Percentiles rank a stretch among this genome's conserved stretches.
phyloP scores from a whole-genome alignment of 768 basidiomycete genomes.

The Daedaleopsis sinensis region DNA sequence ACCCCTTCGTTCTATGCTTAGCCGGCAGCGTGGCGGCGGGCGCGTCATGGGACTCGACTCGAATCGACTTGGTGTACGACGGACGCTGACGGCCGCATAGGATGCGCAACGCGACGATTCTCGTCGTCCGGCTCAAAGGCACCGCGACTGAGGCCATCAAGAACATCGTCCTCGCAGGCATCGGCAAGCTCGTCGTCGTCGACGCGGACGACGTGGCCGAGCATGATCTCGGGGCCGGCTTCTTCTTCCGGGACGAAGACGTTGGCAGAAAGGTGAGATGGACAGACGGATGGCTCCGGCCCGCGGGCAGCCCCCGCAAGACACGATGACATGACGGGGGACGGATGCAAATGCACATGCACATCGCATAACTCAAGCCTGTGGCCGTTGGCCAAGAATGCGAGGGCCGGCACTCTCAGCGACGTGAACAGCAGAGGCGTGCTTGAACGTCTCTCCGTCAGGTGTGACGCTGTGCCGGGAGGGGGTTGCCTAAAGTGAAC shows the following conservation, averaged over 20 bases:
- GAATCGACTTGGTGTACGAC: not conserved
- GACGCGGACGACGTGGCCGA: slow-evolving; percentile 76
- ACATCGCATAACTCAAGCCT: not conserved
- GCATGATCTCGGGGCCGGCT: slow-evolving; percentile 90
- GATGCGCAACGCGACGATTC: slow-evolving; percentile 92
- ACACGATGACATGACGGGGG: not conserved
- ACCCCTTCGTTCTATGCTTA: slow-evolving; percentile 1
- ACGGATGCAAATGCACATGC: not conserved
- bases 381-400: not conserved
- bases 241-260: slow-evolving; percentile 93
- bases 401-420: slow-evolving; percentile 2
- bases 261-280: slow-evolving; percentile 79
- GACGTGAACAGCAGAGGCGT: not conserved
- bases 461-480: not conserved
- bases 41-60: slow-evolving; percentile 1
- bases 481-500: not conserved
- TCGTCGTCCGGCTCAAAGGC: slow-evolving; percentile 78
- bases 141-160: slow-evolving; percentile 94
- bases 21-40: not conserved
- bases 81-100: slow-evolving; percentile 41
- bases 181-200: slow-evolving; percentile 85
- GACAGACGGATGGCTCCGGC: not conserved
- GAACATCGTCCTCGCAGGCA: slow-evolving; percentile 96
- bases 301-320: too few species aligned
- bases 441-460: not conserved